Conservation (phyloP, 352 stramenopile species). For the Thraustochytrium aureum region DNA sequence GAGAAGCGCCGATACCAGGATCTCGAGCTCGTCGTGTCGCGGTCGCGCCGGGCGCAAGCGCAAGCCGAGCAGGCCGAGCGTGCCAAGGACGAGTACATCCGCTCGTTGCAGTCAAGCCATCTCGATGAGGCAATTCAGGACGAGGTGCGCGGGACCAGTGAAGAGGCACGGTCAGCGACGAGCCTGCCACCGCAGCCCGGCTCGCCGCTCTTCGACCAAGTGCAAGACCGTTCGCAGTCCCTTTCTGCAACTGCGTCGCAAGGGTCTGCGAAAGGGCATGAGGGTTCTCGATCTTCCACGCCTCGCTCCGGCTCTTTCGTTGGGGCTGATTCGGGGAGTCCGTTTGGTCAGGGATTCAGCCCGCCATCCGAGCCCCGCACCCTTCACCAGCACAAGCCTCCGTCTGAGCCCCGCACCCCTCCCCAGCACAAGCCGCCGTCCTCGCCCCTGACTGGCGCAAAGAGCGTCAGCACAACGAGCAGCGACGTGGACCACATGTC, state of each 20-base stretch:
- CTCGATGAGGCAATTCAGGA: neutral
- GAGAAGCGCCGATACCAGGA: constrained; percentile 48
- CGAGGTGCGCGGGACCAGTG: neutral
- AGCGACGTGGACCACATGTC: constrained; percentile 46
- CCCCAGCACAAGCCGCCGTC: neutral
- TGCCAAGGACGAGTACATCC: neutral
- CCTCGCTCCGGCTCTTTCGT: neutral
- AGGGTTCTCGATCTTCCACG: too few relatives aligned
- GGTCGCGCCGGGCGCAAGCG: constrained; percentile 27
- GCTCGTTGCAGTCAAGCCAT: neutral
- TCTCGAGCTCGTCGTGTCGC: constrained; percentile 32
- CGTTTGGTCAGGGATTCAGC: neutral
- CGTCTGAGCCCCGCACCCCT: neutral
- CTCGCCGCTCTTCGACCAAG: neutral
- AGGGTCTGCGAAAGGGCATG: too few relatives aligned
- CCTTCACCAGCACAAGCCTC: neutral
- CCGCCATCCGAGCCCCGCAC: neutral
- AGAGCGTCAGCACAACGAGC: constrained; percentile 11
- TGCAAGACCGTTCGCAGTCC: too few relatives aligned
- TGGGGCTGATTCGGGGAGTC: neutral
- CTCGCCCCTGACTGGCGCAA: neutral
- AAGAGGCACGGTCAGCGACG: neutral
- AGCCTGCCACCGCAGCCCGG: neutral
- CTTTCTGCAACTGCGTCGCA: too few relatives aligned
- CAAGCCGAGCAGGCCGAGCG: constrained; percentile 7